Conservation (phyloP, 495 filamentous ascomycete genomes). For the Friedmanniomyces simplex region DNA sequence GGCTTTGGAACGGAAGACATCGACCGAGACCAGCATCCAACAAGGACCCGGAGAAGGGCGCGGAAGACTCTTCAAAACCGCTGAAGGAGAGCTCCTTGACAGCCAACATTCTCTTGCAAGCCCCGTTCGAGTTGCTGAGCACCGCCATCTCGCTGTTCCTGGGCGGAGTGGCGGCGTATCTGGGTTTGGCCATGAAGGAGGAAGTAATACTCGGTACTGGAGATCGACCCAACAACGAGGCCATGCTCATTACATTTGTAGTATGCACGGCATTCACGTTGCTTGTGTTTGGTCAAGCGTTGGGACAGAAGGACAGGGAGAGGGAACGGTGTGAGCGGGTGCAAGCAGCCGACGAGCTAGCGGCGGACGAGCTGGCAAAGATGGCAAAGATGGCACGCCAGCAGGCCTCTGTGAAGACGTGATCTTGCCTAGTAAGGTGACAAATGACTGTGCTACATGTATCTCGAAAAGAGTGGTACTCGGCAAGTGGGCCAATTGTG, state of each 20-base stretch:
- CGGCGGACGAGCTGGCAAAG: no score
- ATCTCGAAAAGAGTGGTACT: no score
- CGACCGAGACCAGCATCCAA: background rate
- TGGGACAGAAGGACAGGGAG: background rate
- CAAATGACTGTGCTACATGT: no score
- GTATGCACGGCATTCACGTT: background rate
- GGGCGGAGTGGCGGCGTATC: background rate
- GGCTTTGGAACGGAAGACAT: background rate
- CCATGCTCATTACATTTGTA: background rate
- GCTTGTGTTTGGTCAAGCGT: background rate
- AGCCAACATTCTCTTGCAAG: background rate
- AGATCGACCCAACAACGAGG: background rate
- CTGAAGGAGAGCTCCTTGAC: background rate
- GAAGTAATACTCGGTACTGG: background rate
- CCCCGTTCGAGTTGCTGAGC: background rate
- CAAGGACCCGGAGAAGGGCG: background rate
- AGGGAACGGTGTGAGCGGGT: background rate
- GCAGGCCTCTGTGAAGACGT: background rate
- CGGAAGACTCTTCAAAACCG: background rate
- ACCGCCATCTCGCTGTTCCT: background rate
- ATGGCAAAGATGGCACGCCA: background rate
- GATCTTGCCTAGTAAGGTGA: no score
- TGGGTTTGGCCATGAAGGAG: background rate
- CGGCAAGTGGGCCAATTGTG: no score
- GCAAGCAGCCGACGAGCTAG: background rate